Percentiles rank a stretch among this genome's conserved stretches.
phyloP scores from a whole-genome alignment of 257 asterid species.

The Lavandula angustifolia region DNA sequence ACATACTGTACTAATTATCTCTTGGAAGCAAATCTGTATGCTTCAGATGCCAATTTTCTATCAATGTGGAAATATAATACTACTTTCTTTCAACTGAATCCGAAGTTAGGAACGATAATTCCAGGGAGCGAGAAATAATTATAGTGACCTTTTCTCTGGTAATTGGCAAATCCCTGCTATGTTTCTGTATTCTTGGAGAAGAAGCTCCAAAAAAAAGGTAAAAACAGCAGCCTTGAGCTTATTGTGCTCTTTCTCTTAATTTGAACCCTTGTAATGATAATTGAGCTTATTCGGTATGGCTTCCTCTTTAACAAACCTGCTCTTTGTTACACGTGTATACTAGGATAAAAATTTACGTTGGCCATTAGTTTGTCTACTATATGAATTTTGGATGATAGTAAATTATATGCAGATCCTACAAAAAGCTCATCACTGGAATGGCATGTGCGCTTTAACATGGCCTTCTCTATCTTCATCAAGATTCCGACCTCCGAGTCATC shows the following conservation, averaged over 20 bases:
- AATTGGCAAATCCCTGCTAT: slow-evolving; percentile 13
- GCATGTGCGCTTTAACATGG: slow-evolving; percentile 55
- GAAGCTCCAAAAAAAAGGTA: slow-evolving; percentile 11
- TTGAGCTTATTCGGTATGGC: slow-evolving; percentile 3
- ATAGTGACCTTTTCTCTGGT: slow-evolving; percentile 1
- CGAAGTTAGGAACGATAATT: no score
- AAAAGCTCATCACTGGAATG: slow-evolving; percentile 39
- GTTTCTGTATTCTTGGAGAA: slow-evolving; percentile 18
- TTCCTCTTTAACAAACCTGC: no score
- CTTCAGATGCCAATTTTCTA: no score
- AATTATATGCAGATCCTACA: slow-evolving; percentile 33
- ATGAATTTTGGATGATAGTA: no score
- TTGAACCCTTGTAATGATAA: no score
- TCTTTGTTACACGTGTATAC: no score
- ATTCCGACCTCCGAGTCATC: slow-evolving; percentile 48
- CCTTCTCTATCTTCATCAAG: slow-evolving; percentile 58
- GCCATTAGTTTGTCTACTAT: neutral
- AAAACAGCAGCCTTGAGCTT: no score
- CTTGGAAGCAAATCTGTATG: no score
- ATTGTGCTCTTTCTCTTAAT: no score
- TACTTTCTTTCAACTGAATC: no score
- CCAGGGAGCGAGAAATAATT: slow-evolving; percentile 1
- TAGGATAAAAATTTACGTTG: neutral
- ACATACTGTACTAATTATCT: no score
- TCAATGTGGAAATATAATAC: no score